A percentile compares a stretch with the other conserved stretches of the same genome.
Evolutionary conservation across 768 basidiomycete genomes (phyloP).

Genomic region (Pisolithus sp.): DNA sequence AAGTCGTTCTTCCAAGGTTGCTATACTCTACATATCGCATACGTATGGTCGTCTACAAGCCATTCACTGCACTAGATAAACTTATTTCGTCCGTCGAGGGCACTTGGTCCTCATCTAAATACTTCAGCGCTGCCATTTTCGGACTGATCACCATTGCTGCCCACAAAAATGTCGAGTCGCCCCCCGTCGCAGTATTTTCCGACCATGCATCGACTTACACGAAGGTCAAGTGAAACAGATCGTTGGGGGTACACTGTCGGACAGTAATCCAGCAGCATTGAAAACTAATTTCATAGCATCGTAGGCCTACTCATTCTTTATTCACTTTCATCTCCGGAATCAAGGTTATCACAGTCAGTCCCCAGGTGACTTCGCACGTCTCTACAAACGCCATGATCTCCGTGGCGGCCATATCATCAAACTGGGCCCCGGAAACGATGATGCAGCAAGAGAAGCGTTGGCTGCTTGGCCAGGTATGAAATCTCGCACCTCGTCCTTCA

Average conservation of each 20-base stretch:
- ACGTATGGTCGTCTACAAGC: neutral
- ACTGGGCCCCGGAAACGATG: slow-evolving; percentile 84
- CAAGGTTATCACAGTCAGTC: slow-evolving; percentile 48
- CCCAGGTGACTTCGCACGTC: slow-evolving; percentile 68
- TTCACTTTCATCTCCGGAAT: slow-evolving; percentile 6
- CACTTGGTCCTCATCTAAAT: too few species aligned
- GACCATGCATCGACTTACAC: slow-evolving; percentile 97
- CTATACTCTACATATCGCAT: neutral
- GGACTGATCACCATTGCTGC: too few species aligned
- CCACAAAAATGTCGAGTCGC: neutral
- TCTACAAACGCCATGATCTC: slow-evolving; percentile 67
- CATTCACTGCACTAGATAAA: neutral
- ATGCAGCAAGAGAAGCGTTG: slow-evolving; percentile 81
- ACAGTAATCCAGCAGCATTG: slow-evolving; percentile 49
- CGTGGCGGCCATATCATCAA: slow-evolving; percentile 95
- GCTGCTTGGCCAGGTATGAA: slow-evolving; percentile 71
- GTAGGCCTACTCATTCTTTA: slow-evolving; percentile 35
- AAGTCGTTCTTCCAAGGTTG: neutral
- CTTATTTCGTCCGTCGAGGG: too few species aligned
- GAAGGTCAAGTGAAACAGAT: slow-evolving; percentile 97
- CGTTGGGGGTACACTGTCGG: slow-evolving; percentile 88
- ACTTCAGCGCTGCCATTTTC: too few species aligned
- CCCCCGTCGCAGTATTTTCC: slow-evolving; percentile 49
- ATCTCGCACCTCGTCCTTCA: slow-evolving; percentile 5
- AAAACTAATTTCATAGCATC: slow-evolving; percentile 90